phyloP scores from a whole-genome alignment of 78 protist genomes.

The Thecamonas trahens region DNA sequence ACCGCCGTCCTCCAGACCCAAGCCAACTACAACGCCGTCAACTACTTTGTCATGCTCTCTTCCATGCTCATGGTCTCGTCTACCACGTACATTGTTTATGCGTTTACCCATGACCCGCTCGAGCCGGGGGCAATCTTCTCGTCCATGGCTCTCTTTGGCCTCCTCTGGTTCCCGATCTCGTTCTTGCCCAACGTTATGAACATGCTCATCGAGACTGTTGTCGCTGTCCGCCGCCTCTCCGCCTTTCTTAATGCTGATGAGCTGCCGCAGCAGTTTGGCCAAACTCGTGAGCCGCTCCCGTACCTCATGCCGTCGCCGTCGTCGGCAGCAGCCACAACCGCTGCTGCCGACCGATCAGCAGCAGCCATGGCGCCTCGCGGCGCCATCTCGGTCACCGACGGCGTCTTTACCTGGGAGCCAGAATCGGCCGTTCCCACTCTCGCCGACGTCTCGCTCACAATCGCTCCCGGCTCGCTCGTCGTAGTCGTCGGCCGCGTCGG shows the following conservation, averaged over 20 bases:
- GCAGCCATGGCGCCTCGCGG: too few relatives aligned
- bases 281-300: too few relatives aligned
- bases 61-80: slow-evolving; percentile 61
- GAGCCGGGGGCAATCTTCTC: slow-evolving; percentile 74
- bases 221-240: slow-evolving; percentile 59
- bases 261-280: too few relatives aligned
- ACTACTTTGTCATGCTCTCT: slow-evolving; percentile 34
- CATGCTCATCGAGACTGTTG: slow-evolving; percentile 56
- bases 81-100: slow-evolving; percentile 47
- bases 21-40: slow-evolving; percentile 30
- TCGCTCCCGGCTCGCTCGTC: slow-evolving; percentile 2
- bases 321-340: too few relatives aligned
- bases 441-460: neutral
- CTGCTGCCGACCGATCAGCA: too few relatives aligned
- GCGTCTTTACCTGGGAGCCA: too few relatives aligned
- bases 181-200: slow-evolving; percentile 61
- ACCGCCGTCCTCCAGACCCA: slow-evolving; percentile 14
- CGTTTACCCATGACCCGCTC: slow-evolving; percentile 26
- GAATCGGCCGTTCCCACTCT: too few relatives aligned
- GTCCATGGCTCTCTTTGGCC: slow-evolving; percentile 62
- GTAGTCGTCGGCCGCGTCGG: slow-evolving; percentile 56
- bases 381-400: too few relatives aligned
- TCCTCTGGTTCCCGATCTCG: slow-evolving; percentile 75
- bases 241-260: slow-evolving; percentile 39
- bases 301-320: too few relatives aligned